Base-by-base conservation (phyloP, 2,329 filamentous ascomycete species). In the Herpotrichia juniperi region DNA sequence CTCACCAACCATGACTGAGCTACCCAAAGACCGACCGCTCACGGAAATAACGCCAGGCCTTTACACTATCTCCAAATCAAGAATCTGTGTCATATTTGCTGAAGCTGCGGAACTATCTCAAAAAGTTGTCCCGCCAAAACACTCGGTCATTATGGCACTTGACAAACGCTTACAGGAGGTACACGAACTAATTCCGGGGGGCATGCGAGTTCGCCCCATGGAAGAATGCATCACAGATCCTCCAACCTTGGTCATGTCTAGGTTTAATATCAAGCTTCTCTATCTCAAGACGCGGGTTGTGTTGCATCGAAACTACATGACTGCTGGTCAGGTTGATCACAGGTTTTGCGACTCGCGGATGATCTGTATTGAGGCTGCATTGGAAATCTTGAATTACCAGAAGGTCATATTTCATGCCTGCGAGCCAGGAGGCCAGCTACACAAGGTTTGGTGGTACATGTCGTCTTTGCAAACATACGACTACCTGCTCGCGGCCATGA, bases 281-380 rank as follows among this genome's bases (percentile, higher is more conserved):
- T 81, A 80, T 58, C 77, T 79, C 40, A 82, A 82, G 59, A 71
- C 78, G 8, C 77, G 78, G 43, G 77, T 80, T 26, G 77, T 83
- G 1, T 63, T 86, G n/a, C 82, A 85, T 60, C 75, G 82, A 14
- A 78, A 77, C 24, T 83, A 79, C 56, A 75, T 85, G 56, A 73
- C 73, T 10, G 68, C 74, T 14, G 63, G 71, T 46, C 61, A 76
- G 72, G 47, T 59, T 46, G 42, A 71, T 61, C 30, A 58, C 1
- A 52, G 48, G 17, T 77, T 76, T 49, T 62, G 64, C 0, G 74
- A 77, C 40, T 82, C 80, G 3, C 72, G 78, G 40, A 67, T 66
- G 22, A 72, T 73, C 1, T 83, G 80, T 47, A 63, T 83, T 2
- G 72, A 76, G 2, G 76, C 80, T 4, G 81, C 82, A 1, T 69